A percentile compares a stretch with the other conserved stretches of the same genome.
Evolutionary conservation across 176 grass and related monocot species (phyloP).

Genomic region (Zizania latifolia): DNA sequence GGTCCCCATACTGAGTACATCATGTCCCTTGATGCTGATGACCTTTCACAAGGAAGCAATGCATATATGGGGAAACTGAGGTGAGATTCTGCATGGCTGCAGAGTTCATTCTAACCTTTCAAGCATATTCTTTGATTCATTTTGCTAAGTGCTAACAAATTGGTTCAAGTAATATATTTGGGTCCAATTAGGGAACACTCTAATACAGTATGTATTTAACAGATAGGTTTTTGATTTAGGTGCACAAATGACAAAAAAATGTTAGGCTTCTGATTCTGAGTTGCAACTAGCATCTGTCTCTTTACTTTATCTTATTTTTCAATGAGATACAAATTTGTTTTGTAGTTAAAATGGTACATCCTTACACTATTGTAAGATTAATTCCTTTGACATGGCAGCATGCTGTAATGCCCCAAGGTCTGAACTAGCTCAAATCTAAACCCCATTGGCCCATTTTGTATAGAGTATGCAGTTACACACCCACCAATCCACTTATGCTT

Average conservation of each 20-base stretch:
- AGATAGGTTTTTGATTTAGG: background rate
- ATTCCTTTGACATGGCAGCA: background rate
- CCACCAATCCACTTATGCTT: background rate
- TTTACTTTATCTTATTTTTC: conserved; percentile 2
- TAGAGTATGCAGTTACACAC: background rate
- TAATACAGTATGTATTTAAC: background rate
- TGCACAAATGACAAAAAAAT: background rate
- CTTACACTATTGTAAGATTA: background rate
- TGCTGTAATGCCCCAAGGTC: background rate
- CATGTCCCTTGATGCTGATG: conserved; percentile 77
- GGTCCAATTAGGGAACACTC: background rate
- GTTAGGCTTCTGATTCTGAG: too few species aligned
- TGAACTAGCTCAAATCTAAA: background rate
- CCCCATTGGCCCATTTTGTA: background rate
- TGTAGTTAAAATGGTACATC: background rate
- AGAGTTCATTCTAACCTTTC: too few species aligned
- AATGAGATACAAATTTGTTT: background rate
- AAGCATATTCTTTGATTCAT: conserved; percentile 12
- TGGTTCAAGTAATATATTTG: background rate
- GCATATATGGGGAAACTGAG: conserved; percentile 87
- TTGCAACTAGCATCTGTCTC: background rate
- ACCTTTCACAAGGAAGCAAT: conserved; percentile 76
- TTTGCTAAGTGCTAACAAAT: conserved; percentile 8
- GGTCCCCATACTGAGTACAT: conserved; percentile 80
- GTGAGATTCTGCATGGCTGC: conserved; percentile 32